A percentile compares a stretch with the other conserved stretches of the same genome.
Conservation (phyloP, 768 basidiomycete species). For the Butyriboletus loyo region DNA sequence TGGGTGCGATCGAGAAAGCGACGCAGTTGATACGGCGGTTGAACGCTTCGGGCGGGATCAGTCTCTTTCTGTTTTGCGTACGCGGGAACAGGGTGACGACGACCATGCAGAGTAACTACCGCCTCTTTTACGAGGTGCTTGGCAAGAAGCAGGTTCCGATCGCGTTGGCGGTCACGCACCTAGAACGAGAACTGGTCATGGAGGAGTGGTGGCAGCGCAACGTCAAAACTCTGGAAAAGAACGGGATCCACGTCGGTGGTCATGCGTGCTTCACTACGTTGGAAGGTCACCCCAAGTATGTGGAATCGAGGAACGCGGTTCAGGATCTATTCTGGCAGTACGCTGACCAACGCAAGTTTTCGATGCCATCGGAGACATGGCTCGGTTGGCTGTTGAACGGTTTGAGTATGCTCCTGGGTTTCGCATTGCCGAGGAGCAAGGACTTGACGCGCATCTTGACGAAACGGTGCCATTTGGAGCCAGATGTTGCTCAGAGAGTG, state of each 20-base stretch:
- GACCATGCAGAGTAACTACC: slow-evolving; percentile 30
- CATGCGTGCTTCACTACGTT: slow-evolving; percentile 32
- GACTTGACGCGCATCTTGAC: slow-evolving; percentile 22
- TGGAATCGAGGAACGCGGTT: slow-evolving; percentile 16
- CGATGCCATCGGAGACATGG: slow-evolving; percentile 23
- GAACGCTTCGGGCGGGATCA: slow-evolving; percentile 24
- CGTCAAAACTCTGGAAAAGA: slow-evolving; percentile 12
- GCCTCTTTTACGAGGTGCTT: slow-evolving; percentile 39
- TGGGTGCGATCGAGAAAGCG: slow-evolving; percentile 28
- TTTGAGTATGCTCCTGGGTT: slow-evolving; percentile 14
- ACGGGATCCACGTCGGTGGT: slow-evolving; percentile 17
- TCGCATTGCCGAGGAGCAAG: slow-evolving; percentile 17
- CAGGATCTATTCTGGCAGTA: slow-evolving; percentile 22
- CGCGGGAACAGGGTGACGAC: slow-evolving; percentile 30
- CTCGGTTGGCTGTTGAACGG: slow-evolving; percentile 18
- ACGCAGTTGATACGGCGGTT: slow-evolving; percentile 31
- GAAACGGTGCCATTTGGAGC: slow-evolving; percentile 24
- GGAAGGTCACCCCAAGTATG: slow-evolving; percentile 20
- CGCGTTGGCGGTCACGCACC: slow-evolving; percentile 37
- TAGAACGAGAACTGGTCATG: slow-evolving; percentile 33
- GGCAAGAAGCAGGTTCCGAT: slow-evolving; percentile 38
- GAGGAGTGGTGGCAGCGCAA: slow-evolving; percentile 33
- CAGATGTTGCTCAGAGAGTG: slow-evolving; percentile 23
- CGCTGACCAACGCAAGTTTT: slow-evolving; percentile 24
- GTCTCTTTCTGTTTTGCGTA: slow-evolving; percentile 32